Percentiles rank a stretch among this genome's conserved stretches.
phyloP scores from a whole-genome alignment of 345 rosid genomes.

The Eucalyptus sp. region DNA sequence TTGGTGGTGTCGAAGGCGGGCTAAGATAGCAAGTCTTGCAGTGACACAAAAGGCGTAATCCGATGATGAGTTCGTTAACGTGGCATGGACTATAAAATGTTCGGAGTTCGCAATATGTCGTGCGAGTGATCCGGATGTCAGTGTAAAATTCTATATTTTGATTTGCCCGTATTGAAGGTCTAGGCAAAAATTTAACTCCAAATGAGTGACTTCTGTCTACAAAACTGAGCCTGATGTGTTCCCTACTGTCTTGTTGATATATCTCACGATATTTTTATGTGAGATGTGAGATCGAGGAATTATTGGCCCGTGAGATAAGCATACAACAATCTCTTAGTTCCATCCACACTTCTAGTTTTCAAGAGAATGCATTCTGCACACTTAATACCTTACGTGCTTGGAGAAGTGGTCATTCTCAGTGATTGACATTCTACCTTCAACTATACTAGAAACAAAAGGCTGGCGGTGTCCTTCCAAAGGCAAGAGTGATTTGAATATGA shows the following conservation, averaged over 20 bases:
- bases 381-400: background rate
- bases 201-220: background rate
- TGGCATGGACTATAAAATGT: too few relatives aligned
- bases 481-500: background rate
- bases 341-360: background rate
- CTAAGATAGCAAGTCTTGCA: too few relatives aligned
- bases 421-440: background rate
- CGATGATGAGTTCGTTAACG: accelerated
- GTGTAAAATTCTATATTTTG: background rate
- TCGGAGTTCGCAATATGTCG: accelerated
- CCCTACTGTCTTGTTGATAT: background rate
- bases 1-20: too few relatives aligned
- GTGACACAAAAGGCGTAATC: too few relatives aligned
- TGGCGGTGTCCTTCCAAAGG: background rate
- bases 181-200: background rate
- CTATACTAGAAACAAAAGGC: background rate
- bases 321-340: background rate
- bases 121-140: too few relatives aligned
- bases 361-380: background rate
- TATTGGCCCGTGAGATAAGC: background rate
- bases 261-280: background rate
- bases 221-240: background rate
- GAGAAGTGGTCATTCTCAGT: background rate
- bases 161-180: background rate
- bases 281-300: slow-evolving; percentile 1